Percentiles rank a stretch among this genome's conserved stretches.
phyloP scores from a whole-genome alignment of 1,284 basidiomycete genomes.

The Cutaneotrichosporon sp. region DNA sequence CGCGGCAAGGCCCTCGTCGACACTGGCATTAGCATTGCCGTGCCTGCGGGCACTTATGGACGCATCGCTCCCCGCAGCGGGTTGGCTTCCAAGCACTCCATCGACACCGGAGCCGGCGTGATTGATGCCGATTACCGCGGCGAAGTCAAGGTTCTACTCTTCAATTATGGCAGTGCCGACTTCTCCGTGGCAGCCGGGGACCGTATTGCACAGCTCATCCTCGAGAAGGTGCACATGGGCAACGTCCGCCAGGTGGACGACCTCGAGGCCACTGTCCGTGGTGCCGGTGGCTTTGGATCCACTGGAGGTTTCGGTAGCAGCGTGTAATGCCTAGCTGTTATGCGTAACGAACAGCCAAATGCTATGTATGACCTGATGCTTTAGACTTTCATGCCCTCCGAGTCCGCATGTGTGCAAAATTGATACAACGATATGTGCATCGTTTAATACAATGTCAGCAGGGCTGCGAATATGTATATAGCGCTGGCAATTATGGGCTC shows the following conservation, averaged over 20 bases:
- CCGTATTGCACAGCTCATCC: slow-evolving; percentile 86
- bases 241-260: slow-evolving; percentile 76
- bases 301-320: slow-evolving; percentile 59
- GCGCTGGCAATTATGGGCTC: too few relatives aligned
- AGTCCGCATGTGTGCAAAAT: neutral
- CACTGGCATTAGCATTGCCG: slow-evolving; percentile 85
- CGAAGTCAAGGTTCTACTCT: slow-evolving; percentile 84
- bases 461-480: too few relatives aligned
- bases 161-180: slow-evolving; percentile 84
- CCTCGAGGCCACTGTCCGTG: slow-evolving; percentile 76
- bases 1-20: slow-evolving; percentile 82
- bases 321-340: too few relatives aligned
- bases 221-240: slow-evolving; percentile 85
- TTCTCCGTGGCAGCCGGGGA: slow-evolving; percentile 92
- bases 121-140: slow-evolving; percentile 96
- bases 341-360: too few relatives aligned
- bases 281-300: slow-evolving; percentile 86
- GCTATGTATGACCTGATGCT: too few relatives aligned
- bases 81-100: slow-evolving; percentile 94
- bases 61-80: slow-evolving; percentile 92
- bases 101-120: slow-evolving; percentile 94
- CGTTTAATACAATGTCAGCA: neutral
- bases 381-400: too few relatives aligned
- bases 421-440: neutral
- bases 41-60: slow-evolving; percentile 89